Base-by-base conservation (phyloP, 2,329 filamentous ascomycete species). In the Claviceps humidiphila region DNA sequence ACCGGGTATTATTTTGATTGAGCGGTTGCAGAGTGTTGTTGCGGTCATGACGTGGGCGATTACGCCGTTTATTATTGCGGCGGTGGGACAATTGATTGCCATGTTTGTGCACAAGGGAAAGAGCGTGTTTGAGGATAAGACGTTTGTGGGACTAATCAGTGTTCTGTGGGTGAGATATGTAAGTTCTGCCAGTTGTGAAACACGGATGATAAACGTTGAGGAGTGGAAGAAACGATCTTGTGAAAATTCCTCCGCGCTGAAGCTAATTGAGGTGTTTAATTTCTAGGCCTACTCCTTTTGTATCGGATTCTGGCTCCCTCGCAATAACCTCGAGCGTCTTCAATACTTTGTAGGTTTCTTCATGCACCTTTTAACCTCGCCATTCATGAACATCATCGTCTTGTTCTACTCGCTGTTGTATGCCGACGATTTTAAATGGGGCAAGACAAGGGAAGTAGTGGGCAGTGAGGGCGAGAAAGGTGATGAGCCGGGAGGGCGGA, bases 41-140 rank as follows among this genome's bases (percentile, higher is more conserved):
- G 71, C 74, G n/a, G 68, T 74, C 34, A 53, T 73, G 16, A 74
- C 71, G 1, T 75, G 71, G 71, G 64, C 63, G 45, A 70, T 74
- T 26, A 71, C 69, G 2, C 68, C 70, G 0, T 73, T 74, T 53
- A 71, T 72, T 55, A 68, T 73, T 30, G 64, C 69, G 0, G 68
- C 68, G 0, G 63, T 71, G 34, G 62, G 63, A 5, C 60, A 69
- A 49, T 59, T 71, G 8, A 58, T 71, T 46, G 60, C 65, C 14
- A 59, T 69, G 5, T 64, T 71, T 39, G 58, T 61, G 38, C 61
- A 59, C 30, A 61, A 61, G 16, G 69, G 68, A 0, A 53, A 45
- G 1, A 59, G 65, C 26, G 53, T 70, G 3, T 66, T 70, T 54
- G 54, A 58, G 13, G 63, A 71, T n/a, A 59, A 60, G 0, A 58